phyloP scores from a whole-genome alignment of 345 rosid species.

The Diplotaxis tenuifolia region DNA sequence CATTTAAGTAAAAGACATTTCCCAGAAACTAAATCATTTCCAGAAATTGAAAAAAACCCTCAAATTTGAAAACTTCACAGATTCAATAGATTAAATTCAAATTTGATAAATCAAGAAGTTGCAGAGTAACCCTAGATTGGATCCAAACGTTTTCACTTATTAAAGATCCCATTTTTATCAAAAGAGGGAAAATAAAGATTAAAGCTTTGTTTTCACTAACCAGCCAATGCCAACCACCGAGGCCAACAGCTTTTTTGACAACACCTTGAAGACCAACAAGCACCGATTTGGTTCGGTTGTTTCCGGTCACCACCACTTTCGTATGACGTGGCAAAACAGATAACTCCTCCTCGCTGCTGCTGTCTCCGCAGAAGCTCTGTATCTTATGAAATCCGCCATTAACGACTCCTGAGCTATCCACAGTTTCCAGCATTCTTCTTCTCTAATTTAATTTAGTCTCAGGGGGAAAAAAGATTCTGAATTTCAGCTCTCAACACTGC shows the following conservation, averaged over 20 bases:
- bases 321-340: conserved; percentile 95
- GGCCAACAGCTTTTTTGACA: conserved; percentile 95
- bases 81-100: background rate
- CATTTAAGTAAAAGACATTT: conserved; percentile 1
- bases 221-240: conserved; percentile 99
- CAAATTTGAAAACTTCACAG: conserved; percentile 15
- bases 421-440: conserved; percentile 71
- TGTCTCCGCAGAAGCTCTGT: conserved; percentile 65
- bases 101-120: background rate
- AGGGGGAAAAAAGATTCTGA: conserved; percentile 12
- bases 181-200: background rate
- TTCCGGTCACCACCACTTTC: conserved; percentile 90
- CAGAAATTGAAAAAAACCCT: background rate
- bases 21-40: background rate
- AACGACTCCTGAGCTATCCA: conserved; percentile 58
- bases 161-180: conserved; percentile 12
- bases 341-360: conserved; percentile 93
- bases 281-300: conserved; percentile 93
- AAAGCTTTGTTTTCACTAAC: conserved; percentile 32
- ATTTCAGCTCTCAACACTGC: conserved; percentile 30
- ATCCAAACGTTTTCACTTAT: background rate
- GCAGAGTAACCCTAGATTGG: background rate
- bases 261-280: conserved; percentile 95
- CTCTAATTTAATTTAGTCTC: conserved; percentile 1
- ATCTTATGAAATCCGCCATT: conserved; percentile 67